Evolutionary conservation across 345 rosid genomes (phyloP).

Genomic region (Heritiera littoralis): DNA sequence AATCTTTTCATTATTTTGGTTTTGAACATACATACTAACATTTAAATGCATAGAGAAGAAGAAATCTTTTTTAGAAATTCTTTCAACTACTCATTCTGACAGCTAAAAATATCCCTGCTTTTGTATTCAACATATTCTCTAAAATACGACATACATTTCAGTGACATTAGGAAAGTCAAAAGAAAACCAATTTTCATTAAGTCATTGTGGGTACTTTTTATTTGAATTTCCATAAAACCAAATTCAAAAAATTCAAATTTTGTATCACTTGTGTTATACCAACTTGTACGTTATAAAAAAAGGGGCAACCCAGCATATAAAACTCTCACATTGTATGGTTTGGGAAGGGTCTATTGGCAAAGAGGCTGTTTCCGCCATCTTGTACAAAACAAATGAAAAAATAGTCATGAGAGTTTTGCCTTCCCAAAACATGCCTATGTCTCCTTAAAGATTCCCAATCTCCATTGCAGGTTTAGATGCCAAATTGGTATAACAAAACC

Average conservation of each 20-base stretch:
- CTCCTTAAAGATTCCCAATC: not conserved
- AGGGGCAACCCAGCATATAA: too few species aligned
- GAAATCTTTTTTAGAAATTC: not conserved
- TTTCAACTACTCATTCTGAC: slow-evolving; percentile 1
- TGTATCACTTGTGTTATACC: not conserved
- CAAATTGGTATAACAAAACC: not conserved
- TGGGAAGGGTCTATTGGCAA: too few species aligned
- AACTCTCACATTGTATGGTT: too few species aligned
- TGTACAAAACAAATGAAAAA: not conserved
- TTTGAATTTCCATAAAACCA: not conserved
- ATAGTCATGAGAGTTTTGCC: not conserved
- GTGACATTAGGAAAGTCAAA: slow-evolving; percentile 2
- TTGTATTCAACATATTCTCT: not conserved
- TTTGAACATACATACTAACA: not conserved
- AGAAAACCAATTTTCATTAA: not conserved
- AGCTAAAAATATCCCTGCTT: not conserved
- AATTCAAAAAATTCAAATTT: not conserved
- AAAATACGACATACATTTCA: not conserved
- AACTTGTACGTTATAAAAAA: not conserved
- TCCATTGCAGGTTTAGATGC: not conserved
- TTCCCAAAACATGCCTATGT: not conserved
- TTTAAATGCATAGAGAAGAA: not conserved
- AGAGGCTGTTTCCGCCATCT: not conserved
- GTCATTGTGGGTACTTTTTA: not conserved
- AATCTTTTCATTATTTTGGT: not conserved